phyloP scores from a whole-genome alignment of 2,329 filamentous ascomycete species.

The Diaporthe destruens region DNA sequence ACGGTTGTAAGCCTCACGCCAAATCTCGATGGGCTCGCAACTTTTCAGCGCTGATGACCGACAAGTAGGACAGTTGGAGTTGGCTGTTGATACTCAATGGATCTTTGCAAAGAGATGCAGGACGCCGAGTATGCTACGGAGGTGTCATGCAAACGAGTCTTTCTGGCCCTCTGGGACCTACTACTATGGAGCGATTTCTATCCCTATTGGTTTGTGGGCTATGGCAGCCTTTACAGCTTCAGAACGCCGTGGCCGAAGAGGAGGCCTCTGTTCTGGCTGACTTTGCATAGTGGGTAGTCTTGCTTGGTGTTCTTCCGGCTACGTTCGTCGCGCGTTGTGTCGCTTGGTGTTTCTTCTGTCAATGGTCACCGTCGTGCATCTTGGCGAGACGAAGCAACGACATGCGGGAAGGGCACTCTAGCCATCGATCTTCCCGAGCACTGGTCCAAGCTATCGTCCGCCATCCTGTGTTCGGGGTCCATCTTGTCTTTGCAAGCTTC shows the following conservation, averaged over 20 bases:
- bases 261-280: not conserved
- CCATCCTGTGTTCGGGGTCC: not conserved
- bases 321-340: not conserved
- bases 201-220: slow-evolving; percentile 23
- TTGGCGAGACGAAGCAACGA: slow-evolving; percentile 4
- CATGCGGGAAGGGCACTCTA: not conserved
- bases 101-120: not conserved
- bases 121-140: not conserved
- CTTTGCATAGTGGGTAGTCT: not conserved
- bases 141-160: not conserved
- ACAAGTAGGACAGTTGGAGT: not conserved
- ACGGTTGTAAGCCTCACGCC: slow-evolving; percentile 7
- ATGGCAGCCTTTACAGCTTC: slow-evolving; percentile 17
- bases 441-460: not conserved
- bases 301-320: not conserved
- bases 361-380: not conserved
- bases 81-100: not conserved
- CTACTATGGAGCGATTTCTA: slow-evolving; percentile 23
- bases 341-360: slow-evolving; percentile 7
- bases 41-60: not conserved
- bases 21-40: not conserved
- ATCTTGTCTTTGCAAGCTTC: not conserved
- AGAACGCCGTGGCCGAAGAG: not conserved
- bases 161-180: not conserved
- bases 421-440: not conserved